Evolutionary conservation across 1,284 basidiomycete species (phyloP).

Genomic region (Fomitopsis schrenkii): DNA sequence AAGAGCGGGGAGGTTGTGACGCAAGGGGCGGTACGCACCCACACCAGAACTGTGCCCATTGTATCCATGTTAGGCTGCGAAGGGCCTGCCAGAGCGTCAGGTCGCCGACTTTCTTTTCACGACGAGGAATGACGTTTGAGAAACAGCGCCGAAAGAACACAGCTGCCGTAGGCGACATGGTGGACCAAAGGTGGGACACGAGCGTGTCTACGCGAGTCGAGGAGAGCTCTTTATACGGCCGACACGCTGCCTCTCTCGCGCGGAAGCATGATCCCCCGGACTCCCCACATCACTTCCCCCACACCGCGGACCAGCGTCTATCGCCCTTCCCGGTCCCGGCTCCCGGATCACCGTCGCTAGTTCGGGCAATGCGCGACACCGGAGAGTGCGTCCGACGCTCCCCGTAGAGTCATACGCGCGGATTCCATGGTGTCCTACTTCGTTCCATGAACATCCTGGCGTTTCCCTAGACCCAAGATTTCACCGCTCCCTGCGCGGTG

Average conservation of each 20-base stretch:
- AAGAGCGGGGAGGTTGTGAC: conserved; percentile 1
- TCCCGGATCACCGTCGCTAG: not conserved
- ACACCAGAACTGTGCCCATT: conserved; percentile 46
- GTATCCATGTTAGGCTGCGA: conserved; percentile 37
- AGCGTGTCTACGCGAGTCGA: not conserved
- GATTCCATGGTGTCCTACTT: too few relatives aligned
- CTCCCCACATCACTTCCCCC: conserved; percentile 1
- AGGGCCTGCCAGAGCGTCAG: conserved; percentile 34
- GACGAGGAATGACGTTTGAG: conserved; percentile 24
- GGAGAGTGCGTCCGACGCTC: not conserved
- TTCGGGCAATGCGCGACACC: not conserved
- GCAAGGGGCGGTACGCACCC: conserved; percentile 26
- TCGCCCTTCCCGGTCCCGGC: not conserved
- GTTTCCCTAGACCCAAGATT: too few relatives aligned
- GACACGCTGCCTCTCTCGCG: not conserved
- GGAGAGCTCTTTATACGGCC: not conserved
- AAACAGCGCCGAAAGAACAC: conserved; percentile 27
- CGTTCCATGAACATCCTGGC: too few relatives aligned
- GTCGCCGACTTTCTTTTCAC: conserved; percentile 33
- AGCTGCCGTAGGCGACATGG: conserved; percentile 22
- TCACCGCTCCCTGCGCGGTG: too few relatives aligned
- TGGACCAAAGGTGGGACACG: conserved; percentile 6
- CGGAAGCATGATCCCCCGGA: not conserved
- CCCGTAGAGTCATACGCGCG: not conserved
- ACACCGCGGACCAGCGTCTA: not conserved